phyloP scores from a whole-genome alignment of 306 rosid species.

The Spatholobus suberectus region DNA sequence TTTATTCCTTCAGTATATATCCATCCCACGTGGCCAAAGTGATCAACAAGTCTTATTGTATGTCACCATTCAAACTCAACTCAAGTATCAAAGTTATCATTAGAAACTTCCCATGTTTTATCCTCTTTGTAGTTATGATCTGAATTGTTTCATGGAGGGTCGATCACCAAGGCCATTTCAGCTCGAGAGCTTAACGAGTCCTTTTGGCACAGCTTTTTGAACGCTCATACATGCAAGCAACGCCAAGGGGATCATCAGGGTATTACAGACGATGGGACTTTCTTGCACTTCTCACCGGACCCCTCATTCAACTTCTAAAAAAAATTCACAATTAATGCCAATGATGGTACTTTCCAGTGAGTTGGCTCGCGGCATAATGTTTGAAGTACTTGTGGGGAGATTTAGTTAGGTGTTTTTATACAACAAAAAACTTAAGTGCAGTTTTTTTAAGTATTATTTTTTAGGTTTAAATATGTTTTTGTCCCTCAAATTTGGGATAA shows the following conservation, averaged over 20 bases:
- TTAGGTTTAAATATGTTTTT: no score
- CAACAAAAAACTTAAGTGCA: no score
- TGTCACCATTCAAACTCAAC: background rate
- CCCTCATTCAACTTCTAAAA: slow-evolving; percentile 29
- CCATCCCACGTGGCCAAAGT: background rate
- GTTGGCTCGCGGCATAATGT: background rate
- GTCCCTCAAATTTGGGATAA: no score
- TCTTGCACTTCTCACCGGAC: slow-evolving; percentile 32
- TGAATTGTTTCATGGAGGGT: background rate
- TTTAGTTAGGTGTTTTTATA: background rate
- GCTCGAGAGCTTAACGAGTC: no score
- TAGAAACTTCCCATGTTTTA: background rate
- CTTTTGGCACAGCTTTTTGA: background rate
- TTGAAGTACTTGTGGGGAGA: slow-evolving; percentile 11
- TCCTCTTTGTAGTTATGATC: background rate
- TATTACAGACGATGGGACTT: no score
- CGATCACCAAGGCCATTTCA: no score
- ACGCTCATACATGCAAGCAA: background rate
- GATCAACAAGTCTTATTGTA: background rate
- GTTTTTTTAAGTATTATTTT: no score
- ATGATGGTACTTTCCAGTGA: slow-evolving; percentile 34
- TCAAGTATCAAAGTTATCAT: background rate
- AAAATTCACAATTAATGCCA: slow-evolving; percentile 17
- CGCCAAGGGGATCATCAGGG: background rate
- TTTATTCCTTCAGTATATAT: background rate